These are phyloP conservation scores for Pichia exigua DNA, from an alignment of 805 yeast species.

Conservation along the genomic window DNA sequence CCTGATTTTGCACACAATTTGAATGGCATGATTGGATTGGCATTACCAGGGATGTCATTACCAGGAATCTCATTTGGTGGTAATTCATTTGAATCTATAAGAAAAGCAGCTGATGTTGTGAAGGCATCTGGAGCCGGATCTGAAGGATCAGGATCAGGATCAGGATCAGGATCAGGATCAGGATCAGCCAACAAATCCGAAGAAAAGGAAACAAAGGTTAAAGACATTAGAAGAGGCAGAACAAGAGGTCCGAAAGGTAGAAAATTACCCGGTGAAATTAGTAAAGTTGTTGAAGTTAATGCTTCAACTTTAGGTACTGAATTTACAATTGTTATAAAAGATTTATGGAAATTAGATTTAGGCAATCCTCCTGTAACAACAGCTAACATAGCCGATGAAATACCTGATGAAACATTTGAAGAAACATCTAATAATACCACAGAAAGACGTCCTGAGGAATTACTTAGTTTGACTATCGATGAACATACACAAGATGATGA, in stretches of 20 bases:
- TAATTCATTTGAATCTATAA: conserved; percentile 12
- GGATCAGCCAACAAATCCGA: conserved; percentile 13
- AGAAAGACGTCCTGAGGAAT: too few relatives aligned
- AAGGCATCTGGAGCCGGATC: conserved; percentile 9
- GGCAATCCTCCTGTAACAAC: neutral
- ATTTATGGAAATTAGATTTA: conserved; percentile 32
- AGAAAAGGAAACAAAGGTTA: conserved; percentile 9
- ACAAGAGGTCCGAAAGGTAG: conserved; percentile 72
- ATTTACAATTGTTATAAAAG: conserved; percentile 27
- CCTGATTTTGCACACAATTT: conserved; percentile 50
- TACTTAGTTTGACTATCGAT: neutral
- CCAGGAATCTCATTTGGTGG: conserved; percentile 35
- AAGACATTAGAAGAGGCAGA: conserved; percentile 41
- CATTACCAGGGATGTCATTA: conserved; percentile 41
- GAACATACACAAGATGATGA: neutral
- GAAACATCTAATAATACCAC: neutral
- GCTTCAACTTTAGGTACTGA: conserved; percentile 26
- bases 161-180: conserved; percentile 7
- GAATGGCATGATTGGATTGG: conserved; percentile 49
- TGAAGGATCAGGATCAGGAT: conserved; percentile 2
- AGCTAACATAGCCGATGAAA: neutral
- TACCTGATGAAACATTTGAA: neutral
- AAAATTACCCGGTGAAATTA: conserved; percentile 52
- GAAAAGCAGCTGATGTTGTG: neutral
- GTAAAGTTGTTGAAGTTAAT: conserved; percentile 32